phyloP scores from a whole-genome alignment of 1,284 basidiomycete genomes.

The Apiotrichum gamsii region DNA sequence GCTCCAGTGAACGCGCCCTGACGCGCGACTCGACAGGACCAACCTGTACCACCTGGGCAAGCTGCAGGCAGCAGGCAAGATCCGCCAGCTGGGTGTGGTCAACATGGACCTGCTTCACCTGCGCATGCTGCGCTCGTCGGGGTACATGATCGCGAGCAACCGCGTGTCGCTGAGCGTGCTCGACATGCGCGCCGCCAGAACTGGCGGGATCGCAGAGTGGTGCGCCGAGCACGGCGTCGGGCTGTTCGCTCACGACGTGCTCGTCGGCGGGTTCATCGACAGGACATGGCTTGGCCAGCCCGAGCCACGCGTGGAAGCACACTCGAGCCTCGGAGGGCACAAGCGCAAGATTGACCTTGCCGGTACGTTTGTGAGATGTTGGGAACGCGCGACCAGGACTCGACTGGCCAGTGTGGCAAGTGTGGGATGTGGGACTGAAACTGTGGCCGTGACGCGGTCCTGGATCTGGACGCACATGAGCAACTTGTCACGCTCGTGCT shows the following conservation, averaged over 20 bases:
- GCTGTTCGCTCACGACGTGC: conserved; percentile 16
- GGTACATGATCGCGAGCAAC: conserved; percentile 15
- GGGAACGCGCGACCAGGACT: too few relatives aligned
- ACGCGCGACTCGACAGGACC: conserved; percentile 1
- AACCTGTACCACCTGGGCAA: conserved; percentile 6
- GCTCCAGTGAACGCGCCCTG: too few relatives aligned
- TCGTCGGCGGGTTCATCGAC: conserved; percentile 19
- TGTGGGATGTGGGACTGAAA: too few relatives aligned
- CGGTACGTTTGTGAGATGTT: too few relatives aligned
- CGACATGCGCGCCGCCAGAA: conserved; percentile 16
- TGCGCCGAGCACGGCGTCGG: conserved; percentile 8
- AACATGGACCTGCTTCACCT: conserved; percentile 22
- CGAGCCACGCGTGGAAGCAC: conserved; percentile 4
- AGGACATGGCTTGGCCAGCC: conserved; percentile 14
- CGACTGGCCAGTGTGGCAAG: too few relatives aligned
- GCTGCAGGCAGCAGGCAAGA: conserved; percentile 3
- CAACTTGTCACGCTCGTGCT: too few relatives aligned
- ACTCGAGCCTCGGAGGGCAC: conserved; percentile 10
- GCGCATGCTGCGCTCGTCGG: conserved; percentile 11
- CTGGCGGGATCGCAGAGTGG: conserved; percentile 14
- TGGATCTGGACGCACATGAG: too few relatives aligned
- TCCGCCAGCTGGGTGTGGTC: conserved; percentile 12
- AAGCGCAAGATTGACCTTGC: conserved; percentile 20
- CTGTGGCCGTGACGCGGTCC: too few relatives aligned
- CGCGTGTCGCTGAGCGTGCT: conserved; percentile 20